Conservation (phyloP, 441 rosid species). For the Populus hybrid region DNA sequence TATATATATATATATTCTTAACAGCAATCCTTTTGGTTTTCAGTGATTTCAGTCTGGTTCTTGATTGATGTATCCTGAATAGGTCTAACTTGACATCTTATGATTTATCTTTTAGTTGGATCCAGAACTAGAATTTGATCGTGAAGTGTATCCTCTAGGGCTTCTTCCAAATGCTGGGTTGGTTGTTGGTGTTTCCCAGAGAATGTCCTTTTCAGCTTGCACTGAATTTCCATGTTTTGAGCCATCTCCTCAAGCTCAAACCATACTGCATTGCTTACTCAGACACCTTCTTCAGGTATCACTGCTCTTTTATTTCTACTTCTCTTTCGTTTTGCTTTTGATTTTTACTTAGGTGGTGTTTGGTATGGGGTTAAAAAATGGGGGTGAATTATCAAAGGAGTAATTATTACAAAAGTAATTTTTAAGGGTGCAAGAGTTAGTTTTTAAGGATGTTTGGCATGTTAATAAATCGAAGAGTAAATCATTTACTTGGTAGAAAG, state of each 20-base stretch:
- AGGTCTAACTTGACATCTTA: slow-evolving; percentile 19
- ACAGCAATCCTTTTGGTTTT: background rate
- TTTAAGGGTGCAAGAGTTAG: background rate
- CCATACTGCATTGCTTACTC: slow-evolving; percentile 92
- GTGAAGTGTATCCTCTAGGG: slow-evolving; percentile 94
- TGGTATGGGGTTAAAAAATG: background rate
- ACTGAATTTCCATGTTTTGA: slow-evolving; percentile 97
- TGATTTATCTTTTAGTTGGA: slow-evolving; percentile 62
- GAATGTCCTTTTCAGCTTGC: slow-evolving; percentile 92
- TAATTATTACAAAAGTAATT: background rate
- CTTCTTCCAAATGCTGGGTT: slow-evolving; percentile 97
- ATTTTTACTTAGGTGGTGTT: background rate
- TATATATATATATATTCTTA: background rate
- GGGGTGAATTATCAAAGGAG: background rate
- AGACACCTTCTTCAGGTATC: slow-evolving; percentile 97
- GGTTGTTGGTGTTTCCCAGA: slow-evolving; percentile 95
- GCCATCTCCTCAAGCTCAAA: slow-evolving; percentile 98
- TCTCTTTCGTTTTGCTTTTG: slow-evolving; percentile 3
- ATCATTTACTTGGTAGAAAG: background rate
- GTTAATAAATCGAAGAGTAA: background rate
- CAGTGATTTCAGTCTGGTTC: slow-evolving; percentile 17
- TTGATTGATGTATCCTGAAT: slow-evolving; percentile 5
- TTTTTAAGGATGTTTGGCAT: background rate
- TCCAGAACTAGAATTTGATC: slow-evolving; percentile 97
- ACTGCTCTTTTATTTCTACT: background rate